Evolutionary conservation across 148 eudicot genomes (phyloP).

Genomic region (Silene conica): DNA sequence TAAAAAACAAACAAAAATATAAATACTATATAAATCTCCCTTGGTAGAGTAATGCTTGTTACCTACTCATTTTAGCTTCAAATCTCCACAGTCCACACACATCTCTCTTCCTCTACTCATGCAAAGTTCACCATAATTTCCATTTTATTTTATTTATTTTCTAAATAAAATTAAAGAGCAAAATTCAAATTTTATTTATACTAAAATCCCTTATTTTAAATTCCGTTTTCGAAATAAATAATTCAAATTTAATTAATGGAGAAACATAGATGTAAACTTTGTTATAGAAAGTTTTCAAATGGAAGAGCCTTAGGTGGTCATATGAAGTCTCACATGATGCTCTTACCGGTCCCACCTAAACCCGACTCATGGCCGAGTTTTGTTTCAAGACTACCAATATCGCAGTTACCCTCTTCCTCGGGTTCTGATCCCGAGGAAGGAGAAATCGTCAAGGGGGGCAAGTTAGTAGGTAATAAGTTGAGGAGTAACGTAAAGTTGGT

Average conservation of each 20-base stretch:
- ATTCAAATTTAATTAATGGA: constrained; percentile 41
- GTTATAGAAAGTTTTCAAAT: constrained; percentile 46
- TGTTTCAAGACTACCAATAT: constrained; percentile 1
- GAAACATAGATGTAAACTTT: constrained; percentile 62
- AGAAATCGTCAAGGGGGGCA: neutral
- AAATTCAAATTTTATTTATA: neutral
- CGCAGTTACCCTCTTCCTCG: constrained; percentile 17
- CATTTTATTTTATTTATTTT: neutral
- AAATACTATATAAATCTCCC: constrained; percentile 23
- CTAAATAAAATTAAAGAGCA: too few species aligned
- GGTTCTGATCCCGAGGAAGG: constrained; percentile 8
- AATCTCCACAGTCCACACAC: constrained; percentile 24
- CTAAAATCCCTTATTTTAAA: neutral
- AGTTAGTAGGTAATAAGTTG: constrained; percentile 29
- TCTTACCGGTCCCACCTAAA: constrained; percentile 19
- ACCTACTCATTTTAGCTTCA: constrained; percentile 57
- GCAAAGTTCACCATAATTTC: constrained; percentile 22
- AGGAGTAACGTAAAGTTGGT: constrained; percentile 31
- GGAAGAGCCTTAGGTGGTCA: constrained; percentile 85
- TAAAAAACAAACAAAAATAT: neutral
- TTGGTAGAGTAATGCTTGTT: constrained; percentile 73
- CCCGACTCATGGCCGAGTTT: neutral
- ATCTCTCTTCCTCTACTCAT: constrained; percentile 24
- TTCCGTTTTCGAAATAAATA: neutral
- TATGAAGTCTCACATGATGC: constrained; percentile 75